These are phyloP conservation scores for Pleurotus tuber-regium DNA, from an alignment of 768 basidiomycete genomes.

Conservation along the genomic window DNA sequence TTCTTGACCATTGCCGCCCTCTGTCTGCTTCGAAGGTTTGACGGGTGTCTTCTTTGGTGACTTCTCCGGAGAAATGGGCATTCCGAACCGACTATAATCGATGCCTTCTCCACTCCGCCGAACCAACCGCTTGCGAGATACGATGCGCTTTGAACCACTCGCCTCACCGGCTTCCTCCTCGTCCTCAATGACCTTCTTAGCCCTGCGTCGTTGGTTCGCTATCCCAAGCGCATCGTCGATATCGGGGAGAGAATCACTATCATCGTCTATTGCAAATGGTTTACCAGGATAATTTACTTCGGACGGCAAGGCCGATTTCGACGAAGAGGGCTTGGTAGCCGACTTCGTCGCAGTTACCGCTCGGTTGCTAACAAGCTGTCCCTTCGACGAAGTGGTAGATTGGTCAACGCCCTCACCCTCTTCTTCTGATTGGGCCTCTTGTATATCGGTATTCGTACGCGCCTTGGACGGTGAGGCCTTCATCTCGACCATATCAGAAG, in stretches of 20 bases:
- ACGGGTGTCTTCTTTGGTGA: neutral
- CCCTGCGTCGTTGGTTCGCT: neutral
- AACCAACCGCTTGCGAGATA: neutral
- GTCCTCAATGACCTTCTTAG: neutral
- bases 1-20: neutral
- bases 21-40: neutral
- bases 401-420: too few species aligned
- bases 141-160: neutral
- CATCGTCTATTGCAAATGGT: neutral
- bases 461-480: too few species aligned
- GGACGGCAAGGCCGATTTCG: neutral
- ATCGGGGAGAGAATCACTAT: constrained; percentile 6
- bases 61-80: neutral
- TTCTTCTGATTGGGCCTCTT: too few species aligned
- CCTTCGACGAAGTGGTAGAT: too few species aligned
- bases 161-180: neutral
- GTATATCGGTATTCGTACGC: too few species aligned
- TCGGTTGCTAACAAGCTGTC: too few species aligned
- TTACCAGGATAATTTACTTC: neutral
- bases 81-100: neutral
- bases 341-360: too few species aligned
- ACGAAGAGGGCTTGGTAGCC: neutral
- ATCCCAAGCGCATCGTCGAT: neutral
- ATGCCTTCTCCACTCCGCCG: constrained; percentile 6
- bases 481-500: too few species aligned